These are phyloP conservation scores for Boletus coccyginus DNA, from an alignment of 768 basidiomycete genomes.

Conservation along the genomic window DNA sequence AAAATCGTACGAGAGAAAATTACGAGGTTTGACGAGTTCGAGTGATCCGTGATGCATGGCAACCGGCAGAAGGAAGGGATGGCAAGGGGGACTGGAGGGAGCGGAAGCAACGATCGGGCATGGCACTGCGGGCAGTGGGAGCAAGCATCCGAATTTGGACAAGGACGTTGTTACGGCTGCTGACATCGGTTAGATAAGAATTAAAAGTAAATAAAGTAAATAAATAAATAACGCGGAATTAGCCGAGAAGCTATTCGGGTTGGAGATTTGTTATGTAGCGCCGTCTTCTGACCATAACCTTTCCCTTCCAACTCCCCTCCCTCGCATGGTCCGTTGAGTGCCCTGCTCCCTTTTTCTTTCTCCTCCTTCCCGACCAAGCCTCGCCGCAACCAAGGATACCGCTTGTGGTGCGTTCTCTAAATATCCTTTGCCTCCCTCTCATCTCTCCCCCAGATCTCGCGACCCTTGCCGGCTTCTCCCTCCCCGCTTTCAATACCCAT, in stretches of 20 bases:
- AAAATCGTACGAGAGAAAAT: neutral
- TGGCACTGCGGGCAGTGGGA: slow-evolving; percentile 14
- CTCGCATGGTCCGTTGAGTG: slow-evolving; percentile 38
- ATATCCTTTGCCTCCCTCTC: neutral
- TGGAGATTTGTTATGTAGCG: slow-evolving; percentile 28
- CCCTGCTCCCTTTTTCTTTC: slow-evolving; percentile 23
- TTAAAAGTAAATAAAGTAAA: slow-evolving; percentile 8
- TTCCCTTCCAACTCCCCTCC: slow-evolving; percentile 21
- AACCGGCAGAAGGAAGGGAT: neutral
- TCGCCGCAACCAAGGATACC: slow-evolving; percentile 52
- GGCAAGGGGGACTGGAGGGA: neutral
- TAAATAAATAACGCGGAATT: slow-evolving; percentile 19
- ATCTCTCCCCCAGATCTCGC: slow-evolving; percentile 62
- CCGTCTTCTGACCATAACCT: slow-evolving; percentile 29
- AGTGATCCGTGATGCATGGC: slow-evolving; percentile 7
- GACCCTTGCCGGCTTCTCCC: slow-evolving; percentile 88
- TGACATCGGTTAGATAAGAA: slow-evolving; percentile 31
- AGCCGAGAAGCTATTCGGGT: slow-evolving; percentile 27
- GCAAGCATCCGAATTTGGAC: slow-evolving; percentile 4
- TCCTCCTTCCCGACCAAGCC: slow-evolving; percentile 37
- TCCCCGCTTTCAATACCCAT: slow-evolving; percentile 41
- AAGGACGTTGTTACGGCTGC: slow-evolving; percentile 6
- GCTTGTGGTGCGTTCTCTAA: slow-evolving; percentile 41
- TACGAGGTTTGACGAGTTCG: neutral
- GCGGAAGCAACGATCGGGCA: slow-evolving; percentile 16